A percentile compares a stretch with the other conserved stretches of the same genome.
These are phyloP conservation scores for Diaporthe caulivora DNA, from an alignment of 2,329 filamentous ascomycete genomes.

Conservation along the genomic window DNA sequence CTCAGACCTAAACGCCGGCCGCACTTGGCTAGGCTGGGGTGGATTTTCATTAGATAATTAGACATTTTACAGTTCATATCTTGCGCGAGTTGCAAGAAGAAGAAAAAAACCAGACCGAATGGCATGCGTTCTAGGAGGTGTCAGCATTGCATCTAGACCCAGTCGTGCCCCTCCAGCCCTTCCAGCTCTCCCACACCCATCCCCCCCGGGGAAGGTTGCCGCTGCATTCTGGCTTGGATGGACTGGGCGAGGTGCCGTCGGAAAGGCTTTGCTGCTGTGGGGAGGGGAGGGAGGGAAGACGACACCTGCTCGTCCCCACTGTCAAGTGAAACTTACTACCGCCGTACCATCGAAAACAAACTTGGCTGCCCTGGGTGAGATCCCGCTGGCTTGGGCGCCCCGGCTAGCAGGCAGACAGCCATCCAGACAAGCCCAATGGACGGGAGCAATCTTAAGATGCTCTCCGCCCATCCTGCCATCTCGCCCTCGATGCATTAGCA, in stretches of 20 bases:
- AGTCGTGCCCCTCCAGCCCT: constrained; percentile 11
- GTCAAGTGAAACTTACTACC: constrained; percentile 30
- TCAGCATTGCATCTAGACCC: constrained; percentile 24
- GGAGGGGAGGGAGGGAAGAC: background rate
- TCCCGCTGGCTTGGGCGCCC: constrained; percentile 2
- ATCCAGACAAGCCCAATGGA: constrained; percentile 8
- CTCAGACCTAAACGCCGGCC: constrained; percentile 2
- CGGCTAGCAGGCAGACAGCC: background rate
- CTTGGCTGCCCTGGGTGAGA: constrained; percentile 4
- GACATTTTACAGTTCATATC: constrained; percentile 24
- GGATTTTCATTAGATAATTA: constrained; percentile 30
- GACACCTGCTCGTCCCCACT: constrained; percentile 10
- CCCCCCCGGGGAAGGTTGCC: constrained; percentile 24
- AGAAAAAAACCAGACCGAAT: background rate
- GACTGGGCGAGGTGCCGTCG: constrained; percentile 7
- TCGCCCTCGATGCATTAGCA: constrained; percentile 24
- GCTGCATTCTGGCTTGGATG: constrained; percentile 25
- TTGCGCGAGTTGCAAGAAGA: background rate
- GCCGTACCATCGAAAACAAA: constrained; percentile 26
- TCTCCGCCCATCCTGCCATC: constrained; percentile 7
- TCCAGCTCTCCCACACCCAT: background rate
- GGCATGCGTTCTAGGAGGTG: background rate
- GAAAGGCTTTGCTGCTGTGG: background rate
- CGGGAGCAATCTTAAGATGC: constrained; percentile 26
- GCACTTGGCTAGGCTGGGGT: constrained; percentile 13